Base-by-base conservation (phyloP, 2,329 filamentous ascomycete species). In the Bipolaris victoriae region DNA sequence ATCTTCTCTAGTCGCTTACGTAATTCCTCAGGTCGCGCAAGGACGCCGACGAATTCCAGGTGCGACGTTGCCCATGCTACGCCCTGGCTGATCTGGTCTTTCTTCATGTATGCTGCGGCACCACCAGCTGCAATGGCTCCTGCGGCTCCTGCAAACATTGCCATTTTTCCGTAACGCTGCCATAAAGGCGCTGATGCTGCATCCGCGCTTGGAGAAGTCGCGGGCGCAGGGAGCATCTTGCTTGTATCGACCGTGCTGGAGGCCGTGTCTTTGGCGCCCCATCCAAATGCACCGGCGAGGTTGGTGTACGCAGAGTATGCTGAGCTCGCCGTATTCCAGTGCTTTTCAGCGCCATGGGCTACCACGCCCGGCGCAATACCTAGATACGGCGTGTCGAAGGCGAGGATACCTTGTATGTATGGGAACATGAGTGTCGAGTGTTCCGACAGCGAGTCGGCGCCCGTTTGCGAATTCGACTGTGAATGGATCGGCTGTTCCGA, bases 371-470 rank as follows among this genome's bases (percentile, higher is more conserved):
- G 90, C 20, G 88, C 86, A 63, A 93, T 92, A 55, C 90, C 90
- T 1, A 95, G 84, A 74, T 90, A 99, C 1, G 95, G 95, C 0
- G 95, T 99, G 78, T 98, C 94, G 74, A 97, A 97, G 49, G 93
- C 91, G 46, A 98, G 84, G 24, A 98, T 86, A 64, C 90, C 94
- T 77, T 94, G 90, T 63, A 98, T 87, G 76, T 92, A 94, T 1
- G 94, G 94, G 74, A 98, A 98, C 89, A 97, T 94, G 74, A 96
- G 86, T 31, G 79, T 77, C 68, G 84, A 88, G 58, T 86, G 79
- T 9, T 74, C 69, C 1, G 66, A 60, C 24, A 75, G 72, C 16
- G 74, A 72, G 7, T 67, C 64, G 7, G 69, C 67, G 16, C 55
- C 57, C 13, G 71, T 65, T 10, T 66, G 63, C 51, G 71, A 71